Evolutionary conservation across 2,329 filamentous ascomycete species (phyloP), one percentile per base, ranked within the genome.

Genomic region (Fusarium anthophilum): DNA sequence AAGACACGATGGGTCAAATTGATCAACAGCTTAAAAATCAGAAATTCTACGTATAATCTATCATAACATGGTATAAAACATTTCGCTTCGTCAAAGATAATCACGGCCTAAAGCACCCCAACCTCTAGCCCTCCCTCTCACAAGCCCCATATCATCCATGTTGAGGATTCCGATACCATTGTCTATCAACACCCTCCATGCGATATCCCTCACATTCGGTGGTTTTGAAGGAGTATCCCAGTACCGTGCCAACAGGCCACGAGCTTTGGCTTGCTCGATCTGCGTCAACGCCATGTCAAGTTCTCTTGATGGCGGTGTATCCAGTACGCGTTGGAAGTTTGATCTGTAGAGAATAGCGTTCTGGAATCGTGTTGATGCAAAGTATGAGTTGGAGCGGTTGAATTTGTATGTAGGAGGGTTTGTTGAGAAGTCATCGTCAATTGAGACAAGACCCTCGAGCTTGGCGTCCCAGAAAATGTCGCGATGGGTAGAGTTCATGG

Each of bases 391-490:
- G 5, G 66, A 70, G 5, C 8, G 43, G 13, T 70, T 61, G 43
- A 51, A 70, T 20, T 37, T 65, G 6, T 37, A 70, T 7, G 43
- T 56, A 0, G 68, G 68, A 14, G 66, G 68, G 6, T 35, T 50
- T 12, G 54, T 61, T 4, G 22, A 11, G 15, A 70, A 70, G 22
- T 70, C 24, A 1, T 70, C 66, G 13, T 61, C 66, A 1, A 18
- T 17, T 0, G 66, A 54, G 20, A 45, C 35, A 1, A 70, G 32
- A 5, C 38, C 12, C 15, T 70, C 68, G 0, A 70, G 68, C 22
- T 70, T 70, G 43, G 68, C 68, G 5, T 70, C 68, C 68, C 68
- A 70, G 35, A 70, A 70, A 6, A 70, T 53, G 12, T 70, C 68
- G 12, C 68, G 57, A 11, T 70, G 60, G 0, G 66, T 66, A 13